phyloP scores from a whole-genome alignment of 140 eudicot genomes.

The Stevia rebaudiana region DNA sequence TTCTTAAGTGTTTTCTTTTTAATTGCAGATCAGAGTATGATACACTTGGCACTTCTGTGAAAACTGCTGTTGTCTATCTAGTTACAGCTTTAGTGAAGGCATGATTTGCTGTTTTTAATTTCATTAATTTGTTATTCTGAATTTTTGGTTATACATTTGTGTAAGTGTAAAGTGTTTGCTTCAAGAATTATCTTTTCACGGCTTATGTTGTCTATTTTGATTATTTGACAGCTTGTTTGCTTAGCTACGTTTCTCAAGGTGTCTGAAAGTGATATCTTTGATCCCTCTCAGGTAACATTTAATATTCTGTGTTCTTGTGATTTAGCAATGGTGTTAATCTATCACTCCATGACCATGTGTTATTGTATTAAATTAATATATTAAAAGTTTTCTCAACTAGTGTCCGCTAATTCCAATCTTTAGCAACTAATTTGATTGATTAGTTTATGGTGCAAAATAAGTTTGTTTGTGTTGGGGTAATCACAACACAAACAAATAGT shows the following conservation, averaged over 20 bases:
- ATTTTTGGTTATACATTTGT: neutral
- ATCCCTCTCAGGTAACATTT: constrained; percentile 77
- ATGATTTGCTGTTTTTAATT: neutral
- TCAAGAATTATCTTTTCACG: constrained; percentile 4
- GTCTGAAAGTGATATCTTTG: constrained; percentile 80
- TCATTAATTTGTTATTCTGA: constrained; percentile 6
- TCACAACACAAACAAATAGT: too few species aligned
- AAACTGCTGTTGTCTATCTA: constrained; percentile 82
- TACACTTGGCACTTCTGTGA: constrained; percentile 85
- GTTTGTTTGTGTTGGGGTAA: too few species aligned
- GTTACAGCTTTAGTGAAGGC: constrained; percentile 90
- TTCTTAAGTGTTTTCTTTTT: neutral
- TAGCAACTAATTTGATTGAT: neutral
- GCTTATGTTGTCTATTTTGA: neutral
- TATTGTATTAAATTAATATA: neutral
- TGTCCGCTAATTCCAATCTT: neutral
- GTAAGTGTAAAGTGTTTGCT: too few species aligned
- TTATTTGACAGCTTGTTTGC: constrained; percentile 70
- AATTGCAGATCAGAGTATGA: constrained; percentile 89
- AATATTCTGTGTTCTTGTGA: neutral
- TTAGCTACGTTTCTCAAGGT: constrained; percentile 92
- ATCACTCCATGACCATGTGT: neutral
- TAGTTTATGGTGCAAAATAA: neutral
- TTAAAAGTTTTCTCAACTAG: neutral
- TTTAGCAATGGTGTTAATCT: neutral